Evolutionary conservation across 2,329 filamentous ascomycete species (phyloP).

Genomic region (Ophiostoma angusticollis): DNA sequence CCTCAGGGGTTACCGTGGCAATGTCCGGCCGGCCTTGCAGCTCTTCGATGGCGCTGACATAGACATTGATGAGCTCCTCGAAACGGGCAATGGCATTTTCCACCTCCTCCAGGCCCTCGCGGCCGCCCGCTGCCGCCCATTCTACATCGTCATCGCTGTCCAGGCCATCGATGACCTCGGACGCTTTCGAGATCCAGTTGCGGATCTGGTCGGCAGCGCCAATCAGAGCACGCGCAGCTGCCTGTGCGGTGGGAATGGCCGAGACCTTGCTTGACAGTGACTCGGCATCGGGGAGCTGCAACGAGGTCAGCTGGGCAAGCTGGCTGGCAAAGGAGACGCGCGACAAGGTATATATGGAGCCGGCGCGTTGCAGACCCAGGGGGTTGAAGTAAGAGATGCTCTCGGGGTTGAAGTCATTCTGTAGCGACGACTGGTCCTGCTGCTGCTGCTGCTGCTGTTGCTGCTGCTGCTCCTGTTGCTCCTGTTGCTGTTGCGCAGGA

Average conservation of each 20-base stretch:
- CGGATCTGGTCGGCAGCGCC: slow-evolving; percentile 85
- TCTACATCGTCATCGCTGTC: slow-evolving; percentile 96
- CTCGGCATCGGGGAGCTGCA: slow-evolving; percentile 75
- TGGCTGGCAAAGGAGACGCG: slow-evolving; percentile 88
- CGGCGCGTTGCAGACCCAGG: slow-evolving; percentile 53
- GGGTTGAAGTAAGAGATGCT: slow-evolving; percentile 54
- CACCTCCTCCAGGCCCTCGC: slow-evolving; percentile 63
- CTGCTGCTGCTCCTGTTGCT: slow-evolving; percentile 3
- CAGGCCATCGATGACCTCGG: slow-evolving; percentile 74
- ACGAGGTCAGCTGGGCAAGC: slow-evolving; percentile 78
- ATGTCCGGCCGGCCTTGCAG: slow-evolving; percentile 73
- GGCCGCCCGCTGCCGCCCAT: slow-evolving; percentile 82
- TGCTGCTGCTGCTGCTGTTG: slow-evolving; percentile 14
- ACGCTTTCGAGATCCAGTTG: slow-evolving; percentile 86
- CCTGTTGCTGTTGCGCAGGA: not conserved
- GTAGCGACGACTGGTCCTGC: slow-evolving; percentile 18
- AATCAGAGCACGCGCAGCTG: slow-evolving; percentile 71
- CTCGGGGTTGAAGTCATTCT: slow-evolving; percentile 34
- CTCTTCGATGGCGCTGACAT: slow-evolving; percentile 86
- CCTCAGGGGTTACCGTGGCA: slow-evolving; percentile 51
- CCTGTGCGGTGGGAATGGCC: slow-evolving; percentile 70
- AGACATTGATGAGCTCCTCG: slow-evolving; percentile 80
- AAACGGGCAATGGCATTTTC: slow-evolving; percentile 69
- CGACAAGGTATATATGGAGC: slow-evolving; percentile 88
- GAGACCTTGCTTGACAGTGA: slow-evolving; percentile 73